phyloP scores from a whole-genome alignment of 805 yeast species.

The Ogataea methanolica region DNA sequence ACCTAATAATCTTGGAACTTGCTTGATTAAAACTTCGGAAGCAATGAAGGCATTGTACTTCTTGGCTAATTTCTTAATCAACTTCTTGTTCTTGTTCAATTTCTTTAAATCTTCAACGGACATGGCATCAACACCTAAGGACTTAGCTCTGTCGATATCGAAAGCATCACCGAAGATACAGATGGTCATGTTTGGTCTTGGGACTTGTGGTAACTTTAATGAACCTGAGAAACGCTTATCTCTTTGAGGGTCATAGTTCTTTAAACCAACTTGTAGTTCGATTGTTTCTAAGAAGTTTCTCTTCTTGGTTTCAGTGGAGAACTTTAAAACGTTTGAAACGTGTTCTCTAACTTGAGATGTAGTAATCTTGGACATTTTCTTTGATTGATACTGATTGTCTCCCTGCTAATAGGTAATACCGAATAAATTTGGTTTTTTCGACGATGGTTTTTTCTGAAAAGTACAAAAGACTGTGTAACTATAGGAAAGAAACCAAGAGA shows the following conservation, averaged over 20 bases:
- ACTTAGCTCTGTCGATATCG: slow-evolving; percentile 99
- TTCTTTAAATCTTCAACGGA: slow-evolving; percentile 99
- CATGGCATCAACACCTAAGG: slow-evolving; percentile 99
- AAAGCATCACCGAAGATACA: slow-evolving; percentile 99
- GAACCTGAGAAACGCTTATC: slow-evolving; percentile 99
- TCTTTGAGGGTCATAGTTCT: slow-evolving; percentile 99
- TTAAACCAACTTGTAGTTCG: slow-evolving; percentile 98
- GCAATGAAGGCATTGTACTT: slow-evolving; percentile 99
- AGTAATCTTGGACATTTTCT: slow-evolving; percentile 80
- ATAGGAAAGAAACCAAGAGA: neutral
- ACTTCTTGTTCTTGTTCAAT: slow-evolving; percentile 99
- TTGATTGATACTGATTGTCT: slow-evolving; percentile 47
- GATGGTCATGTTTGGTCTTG: slow-evolving; percentile 99
- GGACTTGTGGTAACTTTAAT: slow-evolving; percentile 95
- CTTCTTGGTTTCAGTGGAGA: slow-evolving; percentile 95
- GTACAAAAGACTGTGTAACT: neutral
- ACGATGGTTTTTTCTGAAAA: slow-evolving; percentile 30
- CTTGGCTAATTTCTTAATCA: slow-evolving; percentile 99
- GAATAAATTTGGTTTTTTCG: slow-evolving; percentile 41
- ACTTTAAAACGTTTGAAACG: slow-evolving; percentile 87
- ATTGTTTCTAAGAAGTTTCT: slow-evolving; percentile 99
- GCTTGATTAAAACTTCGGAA: slow-evolving; percentile 98
- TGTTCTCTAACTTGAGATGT: slow-evolving; percentile 93
- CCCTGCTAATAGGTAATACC: slow-evolving; percentile 56
- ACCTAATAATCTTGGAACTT: slow-evolving; percentile 99